Evolutionary conservation across 1,284 basidiomycete genomes (phyloP).

Genomic region (Xerocomus amazonicus): DNA sequence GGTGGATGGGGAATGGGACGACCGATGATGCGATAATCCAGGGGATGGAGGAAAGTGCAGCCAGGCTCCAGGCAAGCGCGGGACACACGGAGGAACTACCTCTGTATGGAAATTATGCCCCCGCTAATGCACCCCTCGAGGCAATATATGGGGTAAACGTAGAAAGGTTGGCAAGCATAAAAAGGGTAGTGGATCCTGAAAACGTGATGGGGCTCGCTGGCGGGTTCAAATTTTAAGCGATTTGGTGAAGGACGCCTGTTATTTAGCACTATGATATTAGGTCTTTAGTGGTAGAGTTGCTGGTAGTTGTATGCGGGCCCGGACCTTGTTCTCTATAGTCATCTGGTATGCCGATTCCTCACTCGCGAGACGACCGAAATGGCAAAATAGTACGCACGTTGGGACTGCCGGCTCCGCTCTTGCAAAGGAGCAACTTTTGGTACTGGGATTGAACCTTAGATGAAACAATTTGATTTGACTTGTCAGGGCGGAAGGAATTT

Average conservation of each 20-base stretch:
- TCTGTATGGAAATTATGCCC: slow-evolving; percentile 56
- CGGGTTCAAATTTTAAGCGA: slow-evolving; percentile 34
- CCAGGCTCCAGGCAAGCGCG: slow-evolving; percentile 38
- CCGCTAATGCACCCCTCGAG: slow-evolving; percentile 44
- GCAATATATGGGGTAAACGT: slow-evolving; percentile 51
- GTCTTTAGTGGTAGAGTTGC: slow-evolving; percentile 1
- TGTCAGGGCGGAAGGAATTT: slow-evolving; percentile 1
- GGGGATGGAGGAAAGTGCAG: slow-evolving; percentile 41
- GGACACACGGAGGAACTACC: slow-evolving; percentile 34
- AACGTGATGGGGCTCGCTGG: slow-evolving; percentile 59
- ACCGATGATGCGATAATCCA: slow-evolving; percentile 42
- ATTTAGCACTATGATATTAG: slow-evolving; percentile 5
- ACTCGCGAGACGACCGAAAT: not conserved
- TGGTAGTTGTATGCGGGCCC: not conserved
- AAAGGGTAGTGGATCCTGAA: slow-evolving; percentile 44
- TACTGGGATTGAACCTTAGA: not conserved
- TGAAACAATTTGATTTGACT: not conserved
- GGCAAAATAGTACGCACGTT: not conserved
- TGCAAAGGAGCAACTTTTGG: not conserved
- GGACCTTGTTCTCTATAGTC: not conserved
- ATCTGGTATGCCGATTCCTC: not conserved
- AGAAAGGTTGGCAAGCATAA: slow-evolving; percentile 37
- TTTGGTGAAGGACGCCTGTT: not conserved
- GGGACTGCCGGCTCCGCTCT: too few relatives aligned
- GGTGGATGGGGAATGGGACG: slow-evolving; percentile 36